These are phyloP conservation scores for Chamaenerion angustifolium DNA, from an alignment of 345 rosid species.

Conservation along the genomic window DNA sequence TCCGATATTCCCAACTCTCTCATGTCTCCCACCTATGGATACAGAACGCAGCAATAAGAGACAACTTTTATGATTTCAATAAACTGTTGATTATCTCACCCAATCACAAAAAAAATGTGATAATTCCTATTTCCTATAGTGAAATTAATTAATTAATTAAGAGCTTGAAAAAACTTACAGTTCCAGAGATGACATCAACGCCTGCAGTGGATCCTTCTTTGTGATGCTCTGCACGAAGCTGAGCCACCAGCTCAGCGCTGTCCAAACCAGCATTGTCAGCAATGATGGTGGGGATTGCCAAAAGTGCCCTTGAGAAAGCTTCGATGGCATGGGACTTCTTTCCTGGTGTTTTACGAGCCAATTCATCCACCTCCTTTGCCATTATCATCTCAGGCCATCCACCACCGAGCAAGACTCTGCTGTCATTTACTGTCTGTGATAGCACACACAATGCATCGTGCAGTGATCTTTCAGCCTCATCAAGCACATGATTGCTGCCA, in stretches of 20 bases:
- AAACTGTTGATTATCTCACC: no score
- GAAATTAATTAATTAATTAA: no score
- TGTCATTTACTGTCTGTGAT: slow-evolving; percentile 87
- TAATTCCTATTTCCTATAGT: no score
- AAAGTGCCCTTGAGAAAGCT: slow-evolving; percentile 77
- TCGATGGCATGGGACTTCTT: slow-evolving; percentile 93
- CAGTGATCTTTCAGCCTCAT: slow-evolving; percentile 94
- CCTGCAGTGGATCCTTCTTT: slow-evolving; percentile 68
- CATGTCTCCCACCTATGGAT: slow-evolving; percentile 74
- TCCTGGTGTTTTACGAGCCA: slow-evolving; percentile 90
- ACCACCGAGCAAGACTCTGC: slow-evolving; percentile 84
- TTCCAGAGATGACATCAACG: slow-evolving; percentile 83
- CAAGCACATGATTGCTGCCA: slow-evolving; percentile 87
- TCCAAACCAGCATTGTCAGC: slow-evolving; percentile 97
- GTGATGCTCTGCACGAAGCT: slow-evolving; percentile 96
- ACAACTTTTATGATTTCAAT: no score
- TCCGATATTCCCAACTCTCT: slow-evolving; percentile 76
- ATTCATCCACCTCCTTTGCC: slow-evolving; percentile 95
- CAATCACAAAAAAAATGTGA: no score
- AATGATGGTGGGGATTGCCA: slow-evolving; percentile 76
- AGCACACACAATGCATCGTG: slow-evolving; percentile 96
- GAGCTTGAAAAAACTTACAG: slow-evolving; percentile 49
- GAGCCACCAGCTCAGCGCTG: slow-evolving; percentile 89
- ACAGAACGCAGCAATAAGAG: not conserved
- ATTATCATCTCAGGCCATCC: slow-evolving; percentile 99